Base-by-base conservation (phyloP, 768 basidiomycete genomes). In the Termitomyces sp. region DNA sequence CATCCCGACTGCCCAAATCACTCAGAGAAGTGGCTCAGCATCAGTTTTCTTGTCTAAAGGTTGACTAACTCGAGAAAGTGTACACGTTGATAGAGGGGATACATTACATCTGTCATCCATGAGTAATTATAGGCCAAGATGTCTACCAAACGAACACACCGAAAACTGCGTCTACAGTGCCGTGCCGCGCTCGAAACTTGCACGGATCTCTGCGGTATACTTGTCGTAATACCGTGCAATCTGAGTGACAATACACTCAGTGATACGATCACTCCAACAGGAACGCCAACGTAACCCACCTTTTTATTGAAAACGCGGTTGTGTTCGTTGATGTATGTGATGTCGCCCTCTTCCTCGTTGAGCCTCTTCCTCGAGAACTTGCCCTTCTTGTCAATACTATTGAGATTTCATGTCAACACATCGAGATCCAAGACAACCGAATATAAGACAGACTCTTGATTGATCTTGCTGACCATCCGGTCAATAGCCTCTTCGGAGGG, bases 291-390 rank as follows among this genome's bases (percentile, higher is more conserved):
- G 34, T 27, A 63, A 45, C 72, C 18, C 30, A 87, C 91, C 88
- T 96, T 97, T 77, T 94, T 95, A 84, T 98, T 97, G 82, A 97
- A 98, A 48, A 97, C 94, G 62, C 93, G 85, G 73, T 98, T 95
- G 73, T 90, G 88, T 73, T 98, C 94, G 79, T 99, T 99, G 83
- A 99, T 99, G 71, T 98, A 99, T 6, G 95, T 98, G 72, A 99
- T 91, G 65, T 98, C 95, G 55, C 92, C 95, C 61, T 96, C 89
- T 54, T 92, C 91, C 66, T 98, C 95, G 77, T 97, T 94, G 71
- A 78, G 83, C 64, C 81, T 81, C 75, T 96, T 96, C 63, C 94
- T 82, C 42, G 91, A 94, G 76, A 93, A 93, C 68, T 91, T 95
- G 68, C 83, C 79, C 71, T 92, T 89, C 78, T 93, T 91, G 77